Base-by-base conservation (phyloP, 2,329 filamentous ascomycete species). In the Cyphellophora europaea region DNA sequence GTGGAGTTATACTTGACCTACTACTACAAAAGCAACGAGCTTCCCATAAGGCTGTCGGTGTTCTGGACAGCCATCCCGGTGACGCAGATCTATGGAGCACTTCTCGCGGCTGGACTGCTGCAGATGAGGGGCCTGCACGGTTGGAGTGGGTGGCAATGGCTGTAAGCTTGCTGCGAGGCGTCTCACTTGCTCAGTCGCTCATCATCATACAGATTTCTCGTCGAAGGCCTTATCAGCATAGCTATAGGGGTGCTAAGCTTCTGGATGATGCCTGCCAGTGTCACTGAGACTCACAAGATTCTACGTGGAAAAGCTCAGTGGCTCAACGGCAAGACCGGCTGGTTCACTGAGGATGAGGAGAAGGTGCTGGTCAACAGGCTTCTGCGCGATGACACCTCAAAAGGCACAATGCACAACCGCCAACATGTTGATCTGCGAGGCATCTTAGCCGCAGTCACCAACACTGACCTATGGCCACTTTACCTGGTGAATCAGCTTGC, bases 1-100 rank as follows among this genome's bases (percentile, higher is more conserved):
- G n/a, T n/a, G 15, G 45, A 48, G 15, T 38, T 61, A 11, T 47
- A 42, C 19, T 25, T 44, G 11, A 48, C 14, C 28, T 87, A 86
- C 54, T 87, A 79, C 56, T 87, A 85, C 59, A 86, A 74, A 29
- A 73, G 73, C 0, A 68, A 67, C 36, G 82, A 87, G 51, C 62
- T 87, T 0, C 78, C 81, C 0, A 68, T 72, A 8, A 70, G 82
- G 2, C 59, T 87, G 11, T 72, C 73, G 44, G 72, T 67, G 47
- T 85, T 86, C 58, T 86, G 80, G 81, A 74, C 74, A 0, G 69
- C 77, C 0, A 73, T 80, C 8, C 42, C 35, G 6, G 21, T 39
- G 17, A 35, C 35, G 4, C 50, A 41, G 10, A 41, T 44, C 19
- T 19, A 42, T 11, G 40, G 39, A 8, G 18, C 42, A 5, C 29